Evolutionary conservation across 768 basidiomycete genomes (phyloP).

Genomic region (Chalciporus pseudorubinellus): DNA sequence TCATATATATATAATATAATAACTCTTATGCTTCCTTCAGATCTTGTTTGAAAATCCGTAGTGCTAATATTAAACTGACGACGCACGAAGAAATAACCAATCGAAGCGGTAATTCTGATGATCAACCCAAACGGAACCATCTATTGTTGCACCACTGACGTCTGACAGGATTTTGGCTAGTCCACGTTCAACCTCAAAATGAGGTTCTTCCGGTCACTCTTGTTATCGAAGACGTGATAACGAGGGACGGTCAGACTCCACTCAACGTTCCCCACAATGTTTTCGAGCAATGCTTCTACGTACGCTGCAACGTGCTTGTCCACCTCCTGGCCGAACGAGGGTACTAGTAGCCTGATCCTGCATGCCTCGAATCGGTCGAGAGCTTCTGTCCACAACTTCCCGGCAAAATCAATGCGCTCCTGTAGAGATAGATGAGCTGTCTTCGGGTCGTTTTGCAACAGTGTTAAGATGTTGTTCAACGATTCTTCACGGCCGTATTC

Average conservation of each 20-base stretch:
- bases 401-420: slow-evolving; percentile 6
- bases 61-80: too few species aligned
- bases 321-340: slow-evolving; percentile 7
- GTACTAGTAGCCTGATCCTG: slow-evolving; percentile 6
- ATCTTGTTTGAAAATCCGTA: too few species aligned
- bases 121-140: too few species aligned
- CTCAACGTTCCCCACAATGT: slow-evolving; percentile 8
- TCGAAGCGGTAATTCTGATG: too few species aligned
- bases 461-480: neutral
- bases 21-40: too few species aligned
- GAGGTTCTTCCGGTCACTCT: slow-evolving; percentile 10
- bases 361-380: slow-evolving; percentile 5
- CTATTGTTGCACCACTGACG: too few species aligned
- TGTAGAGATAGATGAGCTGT: slow-evolving; percentile 16
- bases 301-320: slow-evolving; percentile 11
- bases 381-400: slow-evolving; percentile 5
- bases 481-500: neutral
- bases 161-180: too few species aligned
- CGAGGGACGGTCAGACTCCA: slow-evolving; percentile 11
- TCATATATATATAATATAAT: too few species aligned
- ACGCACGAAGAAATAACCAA: too few species aligned
- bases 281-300: slow-evolving; percentile 8
- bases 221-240: slow-evolving; percentile 10
- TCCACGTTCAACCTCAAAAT: neutral
- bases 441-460: neutral